Base-by-base conservation (phyloP, 1,284 basidiomycete species). In the Rhodotorula sp. region DNA sequence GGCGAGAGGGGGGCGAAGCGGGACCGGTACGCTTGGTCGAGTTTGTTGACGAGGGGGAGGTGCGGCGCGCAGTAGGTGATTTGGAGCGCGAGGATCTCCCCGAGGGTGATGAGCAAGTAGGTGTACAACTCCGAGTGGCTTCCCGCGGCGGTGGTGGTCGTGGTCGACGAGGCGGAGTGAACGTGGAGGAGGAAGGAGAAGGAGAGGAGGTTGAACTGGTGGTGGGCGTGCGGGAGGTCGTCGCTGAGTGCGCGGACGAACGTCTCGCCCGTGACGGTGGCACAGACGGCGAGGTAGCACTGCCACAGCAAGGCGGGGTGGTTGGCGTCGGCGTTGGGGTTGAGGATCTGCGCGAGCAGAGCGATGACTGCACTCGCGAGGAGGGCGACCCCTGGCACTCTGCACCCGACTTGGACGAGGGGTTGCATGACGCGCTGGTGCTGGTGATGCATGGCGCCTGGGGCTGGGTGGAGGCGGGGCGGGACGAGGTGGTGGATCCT, bases 181-280 rank as follows among this genome's bases (percentile, higher is more conserved):
- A 75, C 54, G 67, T 76, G 75, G 18, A 76, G 56, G 57, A 76
- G 69, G 67, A 75, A 76, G 5, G 75, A 69, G 67, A 75, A 71
- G 14, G 65, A 67, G 10, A 76, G 61, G 47, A 76, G 67, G 68
- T 75, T 76, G 67, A 76, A 67, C 47, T 60, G 61, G 55, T 69
- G 63, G 43, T 55, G 54, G 7, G 54, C 12, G 28, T 34, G n/a
- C 7, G 63, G 61, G 26, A 62, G 34, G 66, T 75, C 73, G 64
- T 70, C 70, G 10, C 62, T 38, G 2, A 75, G 54, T 4, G 71
- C 58, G 50, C 74, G 61, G 16, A 71, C 67, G 19, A 75, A 73
- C 5, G 62, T 69, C 38, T 75, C 74, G 50, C 64, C 64, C 4
- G 65, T 31, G 55, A 70, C 52, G 23, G 64, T 68, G 43, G 58